Evolutionary conservation across 1,139 yeast species (phyloP), one percentile per base, ranked within the genome.

Genomic region (Kodamaea arcana): DNA sequence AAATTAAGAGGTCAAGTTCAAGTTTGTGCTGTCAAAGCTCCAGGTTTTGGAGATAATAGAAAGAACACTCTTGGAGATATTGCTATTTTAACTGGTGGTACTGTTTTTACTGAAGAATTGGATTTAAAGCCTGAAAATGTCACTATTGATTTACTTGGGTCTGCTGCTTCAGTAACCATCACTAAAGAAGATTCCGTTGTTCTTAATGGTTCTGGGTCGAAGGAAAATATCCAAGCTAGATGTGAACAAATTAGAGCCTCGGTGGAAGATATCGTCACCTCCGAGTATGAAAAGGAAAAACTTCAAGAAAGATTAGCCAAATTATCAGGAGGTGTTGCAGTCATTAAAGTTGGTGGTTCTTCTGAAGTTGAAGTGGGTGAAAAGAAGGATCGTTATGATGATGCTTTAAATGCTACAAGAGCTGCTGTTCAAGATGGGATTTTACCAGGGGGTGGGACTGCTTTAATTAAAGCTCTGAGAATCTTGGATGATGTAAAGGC

Each of bases 371-470:
- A 92, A 73, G 99, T 92, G 50, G 95, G 97, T 60, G 99, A 92
- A 75, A 94, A 92, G 95, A 92, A 92, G 75, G 99, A 92, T 65
- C 88, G 99, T 72, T 94, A 90, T 60, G 98, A 94, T 55, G 99
- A 92, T 72, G 98, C 99, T 32, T 78, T 92, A 60, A 92, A 94
- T 63, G 98, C 99, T 41, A 94, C 98, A 40, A 88, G 98, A 72
- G 98, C 99, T 50, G 99, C 99, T 46, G 98, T 92, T 46, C 95
- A 92, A 70, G 98, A 92, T 69, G 99, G 99, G 72, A 92, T 94
- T 59, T 78, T 92, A 52, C 98, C 98, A 62, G 99, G 99, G 73
- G 99, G 98, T 65, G 99, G 99, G 73, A 92, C 97, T 51, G 98
- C 98, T 47, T 78, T 92, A 62, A 80, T 90, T 56, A 92, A 92